Conservation (phyloP, 805 yeast species). For the Saturnispora halmiae region DNA sequence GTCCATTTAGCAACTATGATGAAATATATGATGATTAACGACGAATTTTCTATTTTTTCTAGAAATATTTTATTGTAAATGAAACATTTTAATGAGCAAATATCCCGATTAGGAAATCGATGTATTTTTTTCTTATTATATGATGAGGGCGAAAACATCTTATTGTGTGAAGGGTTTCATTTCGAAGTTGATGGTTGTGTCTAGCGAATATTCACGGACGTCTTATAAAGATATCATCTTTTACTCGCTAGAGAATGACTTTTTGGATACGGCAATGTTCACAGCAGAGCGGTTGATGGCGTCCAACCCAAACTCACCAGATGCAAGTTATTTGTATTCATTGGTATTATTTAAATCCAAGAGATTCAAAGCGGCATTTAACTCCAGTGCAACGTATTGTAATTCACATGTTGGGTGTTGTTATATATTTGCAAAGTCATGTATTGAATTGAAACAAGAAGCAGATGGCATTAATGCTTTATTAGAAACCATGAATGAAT, state of each 20-base stretch:
- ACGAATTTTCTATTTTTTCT: too few species aligned
- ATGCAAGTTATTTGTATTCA: conserved; percentile 62
- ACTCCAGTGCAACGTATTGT: conserved; percentile 33
- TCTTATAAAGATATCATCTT: conserved; percentile 44
- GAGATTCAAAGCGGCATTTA: conserved; percentile 55
- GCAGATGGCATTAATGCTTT: conserved; percentile 55
- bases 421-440: conserved; percentile 63
- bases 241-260: conserved; percentile 63
- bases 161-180: too few species aligned
- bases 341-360: conserved; percentile 51
- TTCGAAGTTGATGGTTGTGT: neutral
- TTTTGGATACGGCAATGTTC: conserved; percentile 70
- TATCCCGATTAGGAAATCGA: neutral
- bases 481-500: conserved; percentile 29
- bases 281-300: conserved; percentile 76
- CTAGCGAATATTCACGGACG: neutral
- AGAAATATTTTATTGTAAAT: too few species aligned
- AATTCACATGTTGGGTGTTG: conserved; percentile 62
- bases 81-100: conserved; percentile 1
- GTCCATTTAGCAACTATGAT: too few species aligned
- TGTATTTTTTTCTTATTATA: neutral
- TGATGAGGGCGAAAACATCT: conserved; percentile 2
- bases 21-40: too few species aligned
- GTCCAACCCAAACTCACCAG: conserved; percentile 38
- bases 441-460: conserved; percentile 44